Evolutionary conservation across 164 flowering plant genomes (phyloP), one percentile per base, ranked within the genome.

Genomic region (Pachysandra terminalis): DNA sequence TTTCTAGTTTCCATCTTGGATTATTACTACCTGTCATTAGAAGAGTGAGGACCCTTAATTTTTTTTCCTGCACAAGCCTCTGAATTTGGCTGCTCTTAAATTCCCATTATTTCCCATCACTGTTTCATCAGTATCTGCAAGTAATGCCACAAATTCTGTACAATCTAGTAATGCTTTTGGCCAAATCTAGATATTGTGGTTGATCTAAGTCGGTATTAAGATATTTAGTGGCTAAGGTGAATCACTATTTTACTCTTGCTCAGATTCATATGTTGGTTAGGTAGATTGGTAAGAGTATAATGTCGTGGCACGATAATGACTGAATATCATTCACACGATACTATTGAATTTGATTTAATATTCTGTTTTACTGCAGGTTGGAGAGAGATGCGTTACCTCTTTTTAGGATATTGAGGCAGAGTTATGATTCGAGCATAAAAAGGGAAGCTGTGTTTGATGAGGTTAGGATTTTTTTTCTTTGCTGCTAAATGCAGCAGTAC

Each of bases 331-430:
- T n/a, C n/a, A 58, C 45, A 12, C 15, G 49, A 49, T 19, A 14
- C 5, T 27, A 12, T 41, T 63, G 25, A n/a, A 40, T 59, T 61
- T 61, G 40, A 24, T 59, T 55, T 59, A 23, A 26, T 12, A 35
- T 66, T n/a, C 37, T 55, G 13, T 6, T 55, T 16, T 64, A 51
- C 26, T 65, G 73, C 90, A 95, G 99, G 77, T 80, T 95, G 85
- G 79, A 87, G 73, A 90, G 98, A 79, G 99, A 95, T 78, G 98
- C 99, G 52, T 81, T 95, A 80, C 98, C 99, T 41, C 88, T 95
- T 70, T 95, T 87, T 64, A 83, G 81, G 73, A 88, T 88, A 81
- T 76, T 95, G 84, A 84, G 86, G 67, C 83, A 79, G 72, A 87
- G 71, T 32, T 95, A 82, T 81, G 80, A 83, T 75, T 67, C 93